Evolutionary conservation across 768 basidiomycete species (phyloP), one percentile per base, ranked within the genome.

Genomic region (Strobilomyces dryophilus): DNA sequence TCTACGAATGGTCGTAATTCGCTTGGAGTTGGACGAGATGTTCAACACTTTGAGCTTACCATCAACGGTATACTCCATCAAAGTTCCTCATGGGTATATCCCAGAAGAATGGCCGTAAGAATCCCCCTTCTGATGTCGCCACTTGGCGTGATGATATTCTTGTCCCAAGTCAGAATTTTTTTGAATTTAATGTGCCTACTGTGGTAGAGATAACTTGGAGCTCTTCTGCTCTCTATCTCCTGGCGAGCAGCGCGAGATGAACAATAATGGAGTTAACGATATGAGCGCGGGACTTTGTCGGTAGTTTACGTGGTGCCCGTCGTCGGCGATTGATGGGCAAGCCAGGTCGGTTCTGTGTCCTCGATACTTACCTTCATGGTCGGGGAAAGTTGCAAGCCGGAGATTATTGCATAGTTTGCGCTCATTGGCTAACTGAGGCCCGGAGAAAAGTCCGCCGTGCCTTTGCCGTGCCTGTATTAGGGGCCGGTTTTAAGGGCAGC

Each of bases 251-350:
- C 43, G 39, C 41, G 32, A 5, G 77, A 74, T 17, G 79, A 76
- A 46, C 83, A 82, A 73, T 83, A 76, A 43, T 14, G 8, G 77
- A 74, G 39, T 78, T 79, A 57, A 62, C 52, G 60, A 68, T 64
- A 70, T 66, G 68, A 68, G 47, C 56, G 68, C 57, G 63, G 40
- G 68, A 64, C 15, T 15, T 10, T 42, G 58, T 60, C 44, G 49
- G 57, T 58, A n/a, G 21, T 37, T 36, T 52, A 65, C 55, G 51
- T 35, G 17, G 43, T 41, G 26, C 11, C 26, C 10, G 26, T 47
- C 41, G 51, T 56, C 51, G 53, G 58, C 9, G 53, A 56, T 58
- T 57, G 52, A 29, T 49, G 9, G 55, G 46, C 39, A 39, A 47
- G 41, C 29, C 14, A 24, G 29, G 29, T 47, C 36, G 51, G 40